Evolutionary conservation across 2,329 filamentous ascomycete genomes (phyloP), one percentile per base, ranked within the genome.

Genomic region (Teratosphaeria nubilosa): DNA sequence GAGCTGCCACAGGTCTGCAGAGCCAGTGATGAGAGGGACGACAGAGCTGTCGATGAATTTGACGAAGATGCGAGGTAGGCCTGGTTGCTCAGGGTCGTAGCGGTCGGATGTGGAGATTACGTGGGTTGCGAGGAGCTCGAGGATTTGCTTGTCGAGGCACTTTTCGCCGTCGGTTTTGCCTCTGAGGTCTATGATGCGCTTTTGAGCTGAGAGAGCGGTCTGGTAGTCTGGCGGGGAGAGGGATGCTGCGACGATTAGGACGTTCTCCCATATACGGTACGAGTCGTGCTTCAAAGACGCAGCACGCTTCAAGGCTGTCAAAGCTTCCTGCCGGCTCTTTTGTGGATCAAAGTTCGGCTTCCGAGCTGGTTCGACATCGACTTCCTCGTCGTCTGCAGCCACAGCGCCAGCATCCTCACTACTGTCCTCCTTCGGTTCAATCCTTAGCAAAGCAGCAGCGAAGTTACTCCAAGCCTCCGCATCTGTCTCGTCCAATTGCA

Each of bases 401-500:
- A 50, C 27, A 10, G 55, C 52, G 9, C 57, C 34, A 3, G 59
- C 58, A 7, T 61, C 53, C 37, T 37, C 30, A 11, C 55, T 53
- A 5, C 71, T 51, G 3, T 58, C 54, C 37, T 66, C 57, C 59
- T 59, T 54, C 0, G 66, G 63, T 27, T 67, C 66, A 25, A 61
- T 66, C 9, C 64, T 62, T 14, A 89, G 82, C 1, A 97, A 80
- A 0, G 92, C 86, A 1, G 88, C 91, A 0, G 91, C 94, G 24
- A 99, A 80, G 69, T 99, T 99, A 67, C 88, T 95, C 90, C 94
- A 99, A 0, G 90, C 90, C 68, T 95, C 85, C 0, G 91, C 92
- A 69, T 96, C 91, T 56, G 87, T 86, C 27, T 95, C 91, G 53
- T 96, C 94, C 11, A 89, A 81, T 64, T 88, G 85, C 11, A 99